Evolutionary conservation across 225 moss, liverwort and hornwort species (phyloP).

Genomic region (Pleurozium schreberi): DNA sequence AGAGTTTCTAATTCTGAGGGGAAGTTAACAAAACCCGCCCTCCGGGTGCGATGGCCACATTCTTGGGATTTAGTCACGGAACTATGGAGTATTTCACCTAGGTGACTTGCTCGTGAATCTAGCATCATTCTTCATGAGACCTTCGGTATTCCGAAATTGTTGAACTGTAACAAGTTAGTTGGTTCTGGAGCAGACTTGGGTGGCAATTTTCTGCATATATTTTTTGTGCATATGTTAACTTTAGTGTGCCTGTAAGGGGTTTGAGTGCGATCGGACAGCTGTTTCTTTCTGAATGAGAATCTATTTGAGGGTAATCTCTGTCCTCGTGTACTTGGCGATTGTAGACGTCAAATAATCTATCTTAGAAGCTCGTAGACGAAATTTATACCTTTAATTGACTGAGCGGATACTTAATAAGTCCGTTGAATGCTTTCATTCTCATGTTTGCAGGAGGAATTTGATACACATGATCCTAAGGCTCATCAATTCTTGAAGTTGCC

Average conservation of each 20-base stretch:
- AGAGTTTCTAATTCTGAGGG: background rate
- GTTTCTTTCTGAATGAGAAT: background rate
- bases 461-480: slow-evolving; percentile 84
- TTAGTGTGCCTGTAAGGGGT: too few relatives aligned
- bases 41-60: background rate
- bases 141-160: background rate
- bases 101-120: background rate
- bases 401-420: background rate
- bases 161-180: background rate
- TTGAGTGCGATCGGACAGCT: background rate
- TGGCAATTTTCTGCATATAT: background rate
- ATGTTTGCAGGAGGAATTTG: slow-evolving; percentile 69
- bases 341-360: background rate
- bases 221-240: background rate
- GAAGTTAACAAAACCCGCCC: too few relatives aligned
- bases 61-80: background rate
- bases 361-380: background rate
- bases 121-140: background rate
- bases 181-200: background rate
- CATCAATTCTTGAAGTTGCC: slow-evolving; percentile 78
- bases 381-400: too few relatives aligned
- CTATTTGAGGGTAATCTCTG: background rate
- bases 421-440: background rate
- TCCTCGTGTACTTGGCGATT: background rate
- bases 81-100: background rate